Evolutionary conservation across 2,329 filamentous ascomycete genomes (phyloP).

Genomic region (Apiospora hydei): DNA sequence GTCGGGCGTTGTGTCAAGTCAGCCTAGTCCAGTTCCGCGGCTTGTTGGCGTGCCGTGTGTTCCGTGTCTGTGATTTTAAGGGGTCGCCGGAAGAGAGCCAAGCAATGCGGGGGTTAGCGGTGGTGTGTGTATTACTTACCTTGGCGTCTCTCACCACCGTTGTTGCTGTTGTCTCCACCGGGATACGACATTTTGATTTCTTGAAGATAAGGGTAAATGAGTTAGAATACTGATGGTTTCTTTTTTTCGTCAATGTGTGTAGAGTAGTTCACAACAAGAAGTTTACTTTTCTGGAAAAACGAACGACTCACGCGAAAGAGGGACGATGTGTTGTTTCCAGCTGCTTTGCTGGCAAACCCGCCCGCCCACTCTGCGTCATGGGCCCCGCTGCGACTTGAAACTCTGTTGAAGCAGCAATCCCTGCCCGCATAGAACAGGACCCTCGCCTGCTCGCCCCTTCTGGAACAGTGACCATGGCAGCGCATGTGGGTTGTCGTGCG

Average conservation of each 20-base stretch:
- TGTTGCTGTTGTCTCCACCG: conserved; percentile 28
- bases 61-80: conserved; percentile 1
- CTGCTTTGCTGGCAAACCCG: neutral
- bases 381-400: conserved; percentile 6
- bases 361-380: neutral
- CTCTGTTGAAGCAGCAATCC: conserved; percentile 2
- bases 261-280: neutral
- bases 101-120: conserved; percentile 25
- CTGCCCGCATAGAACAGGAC: neutral
- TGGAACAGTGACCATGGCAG: conserved; percentile 2
- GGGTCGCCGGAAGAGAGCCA: neutral
- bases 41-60: neutral
- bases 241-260: neutral
- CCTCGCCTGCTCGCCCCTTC: neutral
- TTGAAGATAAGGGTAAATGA: neutral
- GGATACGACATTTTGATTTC: conserved; percentile 32
- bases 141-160: conserved; percentile 32
- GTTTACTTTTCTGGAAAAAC: neutral
- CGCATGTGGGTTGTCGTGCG: neutral
- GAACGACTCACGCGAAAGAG: neutral
- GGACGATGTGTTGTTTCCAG: neutral
- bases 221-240: neutral
- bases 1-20: neutral
- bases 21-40: neutral
- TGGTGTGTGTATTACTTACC: conserved; percentile 28